A percentile compares a stretch with the other conserved stretches of the same genome.
Conservation (phyloP, 495 filamentous ascomycete genomes). For the Geoglossum glabrum region DNA sequence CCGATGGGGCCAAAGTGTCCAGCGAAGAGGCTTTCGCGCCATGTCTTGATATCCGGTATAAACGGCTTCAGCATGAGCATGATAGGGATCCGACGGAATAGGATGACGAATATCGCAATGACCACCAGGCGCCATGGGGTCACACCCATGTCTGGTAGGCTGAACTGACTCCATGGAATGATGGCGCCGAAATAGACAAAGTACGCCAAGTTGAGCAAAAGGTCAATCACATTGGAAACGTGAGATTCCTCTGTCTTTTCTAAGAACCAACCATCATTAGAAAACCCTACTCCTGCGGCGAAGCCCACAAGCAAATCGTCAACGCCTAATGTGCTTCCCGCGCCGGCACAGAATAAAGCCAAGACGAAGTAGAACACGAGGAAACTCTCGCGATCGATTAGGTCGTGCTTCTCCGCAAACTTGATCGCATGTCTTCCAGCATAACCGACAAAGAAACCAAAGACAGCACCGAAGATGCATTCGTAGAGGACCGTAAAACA, state of each 20-base stretch:
- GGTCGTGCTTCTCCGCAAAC: slow-evolving; percentile 58
- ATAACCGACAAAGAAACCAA: slow-evolving; percentile 77
- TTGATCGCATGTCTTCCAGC: slow-evolving; percentile 78
- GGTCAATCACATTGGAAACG: slow-evolving; percentile 97
- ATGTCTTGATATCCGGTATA: slow-evolving; percentile 94
- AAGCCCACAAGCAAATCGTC: slow-evolving; percentile 98
- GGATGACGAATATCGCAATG: slow-evolving; percentile 75
- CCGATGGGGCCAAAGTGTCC: slow-evolving; percentile 98
- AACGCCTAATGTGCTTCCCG: slow-evolving; percentile 75
- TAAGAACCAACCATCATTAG: slow-evolving; percentile 97
- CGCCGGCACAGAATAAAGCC: slow-evolving; percentile 89
- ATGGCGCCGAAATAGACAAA: slow-evolving; percentile 97
- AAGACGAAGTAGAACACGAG: slow-evolving; percentile 97
- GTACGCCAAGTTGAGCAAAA: slow-evolving; percentile 90
- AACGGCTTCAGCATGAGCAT: slow-evolving; percentile 84
- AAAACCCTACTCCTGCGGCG: slow-evolving; percentile 86
- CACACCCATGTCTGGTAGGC: slow-evolving; percentile 45
- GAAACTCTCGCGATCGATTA: slow-evolving; percentile 94
- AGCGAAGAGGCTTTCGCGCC: slow-evolving; percentile 94
- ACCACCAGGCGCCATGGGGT: slow-evolving; percentile 76
- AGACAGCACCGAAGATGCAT: slow-evolving; percentile 82
- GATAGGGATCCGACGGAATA: slow-evolving; percentile 91
- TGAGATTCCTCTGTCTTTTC: slow-evolving; percentile 97
- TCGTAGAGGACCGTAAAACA: slow-evolving; percentile 85
- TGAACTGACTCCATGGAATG: slow-evolving; percentile 84